Base-by-base conservation (phyloP, 139 green algal species). In the Picochlorum sp. region DNA sequence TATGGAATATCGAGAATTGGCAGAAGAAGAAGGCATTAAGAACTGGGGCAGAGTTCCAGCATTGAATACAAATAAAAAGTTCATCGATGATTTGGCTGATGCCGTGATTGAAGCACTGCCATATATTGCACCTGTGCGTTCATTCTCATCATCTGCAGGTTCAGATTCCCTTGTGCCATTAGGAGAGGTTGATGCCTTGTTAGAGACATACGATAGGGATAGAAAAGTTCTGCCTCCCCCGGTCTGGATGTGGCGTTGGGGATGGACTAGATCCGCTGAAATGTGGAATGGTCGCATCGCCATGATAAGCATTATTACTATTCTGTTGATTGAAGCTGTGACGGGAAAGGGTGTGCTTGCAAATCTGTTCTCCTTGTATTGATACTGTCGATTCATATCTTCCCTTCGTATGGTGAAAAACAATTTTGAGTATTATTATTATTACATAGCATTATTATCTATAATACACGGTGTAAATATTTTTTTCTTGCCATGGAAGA, bases 81-180 rank as follows among this genome's bases (percentile, higher is more conserved):
- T 98, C 82, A 99, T 99, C 49, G 68, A 89, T 9, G 94, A 99
- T 75, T 80, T 99, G 64, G 94, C 92, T 3, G 82, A 92, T 46
- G 87, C 90, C 24, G 84, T 97, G 32, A 21, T 95, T 30, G 94
- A 98, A 76, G 85, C 91, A 47, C 80, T 99, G 80, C 94, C 93
- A 9, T 97, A 88, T 59, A 88, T 93, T 3, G 86, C 83, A 28
- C 74, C 68, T 23, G 82, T 97, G 69, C 82, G 81, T 6, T 23
- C 20, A 23, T 24, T 15, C n/a, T 18, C 15, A 41, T 14, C 24
- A 49, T 14, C 24, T 9, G 74, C 72, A 61, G 68, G 44, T 44
- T 61, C 69, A 50, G 80, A 89, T 34, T 78, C 84, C 4, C 72
- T 91, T 49, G 86, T 93, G 50, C 85, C 86, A 2, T 69, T 87